Evolutionary conservation across 441 rosid genomes (phyloP), one percentile per base, ranked within the genome.

Genomic region (Syzygium malaccense): DNA sequence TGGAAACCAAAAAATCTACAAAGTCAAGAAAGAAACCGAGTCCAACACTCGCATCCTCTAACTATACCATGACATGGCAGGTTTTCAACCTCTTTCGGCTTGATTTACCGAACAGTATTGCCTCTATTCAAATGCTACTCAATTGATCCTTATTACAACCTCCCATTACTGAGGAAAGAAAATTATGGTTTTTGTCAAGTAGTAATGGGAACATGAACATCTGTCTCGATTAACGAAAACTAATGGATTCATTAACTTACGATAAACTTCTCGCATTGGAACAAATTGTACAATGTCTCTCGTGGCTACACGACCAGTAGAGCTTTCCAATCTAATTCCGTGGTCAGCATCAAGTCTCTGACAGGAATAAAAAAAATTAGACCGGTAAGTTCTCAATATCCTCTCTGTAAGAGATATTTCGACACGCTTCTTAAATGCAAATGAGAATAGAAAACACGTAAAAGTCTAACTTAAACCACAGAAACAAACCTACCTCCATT

Each of bases 211-310:
- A 33, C 26, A 78, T 26, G 79, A 87, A 56, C 5, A 37, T 41
- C 85, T 18, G 12, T 41, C 75, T 32, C 9, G 0, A 62, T 33
- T n/a, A n/a, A 51, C 45, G 8, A 45, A 58, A 18, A n/a, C 3
- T 37, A 20, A 62, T 15, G 28, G 14, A 25, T 56, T 60, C 60
- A 58, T 14, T 26, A 85, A 93, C 97, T 93, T 88, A 97, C 99
- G 91, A 56, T 94, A 93, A 87, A 96, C 94, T 88, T 95, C 96
- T 85, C 91, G 93, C 96, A 95, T 94, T 10, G 98, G 95, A 26
- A 96, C 96, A 51, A 97, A 96, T 60, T 96, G 99, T 83, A 96
- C 98, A 30, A 95, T 96, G 91, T 97, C 99, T 79, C 98, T 88
- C 20, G 99, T 93, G 88, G 99, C 98, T 79, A 95, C 58, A 62